Percentiles rank a stretch among this genome's conserved stretches.
These are phyloP conservation scores for Colletotrichum sp. DNA, from an alignment of 2,329 filamentous ascomycete genomes.

Conservation along the genomic window DNA sequence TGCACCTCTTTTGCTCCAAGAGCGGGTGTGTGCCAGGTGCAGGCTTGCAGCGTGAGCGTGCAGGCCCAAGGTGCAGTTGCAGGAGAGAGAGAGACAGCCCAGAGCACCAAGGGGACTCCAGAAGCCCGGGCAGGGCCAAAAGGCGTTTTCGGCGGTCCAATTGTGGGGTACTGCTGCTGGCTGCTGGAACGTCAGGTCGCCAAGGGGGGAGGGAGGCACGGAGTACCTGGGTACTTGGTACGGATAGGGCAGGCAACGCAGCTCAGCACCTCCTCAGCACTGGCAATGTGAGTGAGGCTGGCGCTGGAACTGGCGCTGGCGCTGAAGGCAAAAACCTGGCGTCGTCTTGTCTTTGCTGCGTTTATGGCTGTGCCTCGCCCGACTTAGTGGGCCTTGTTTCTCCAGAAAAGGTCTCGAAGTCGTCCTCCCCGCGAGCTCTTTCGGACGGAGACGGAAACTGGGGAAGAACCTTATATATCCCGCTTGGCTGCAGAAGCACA, in stretches of 20 bases:
- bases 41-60: background rate
- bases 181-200: background rate
- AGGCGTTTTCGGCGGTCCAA: slow-evolving; percentile 17
- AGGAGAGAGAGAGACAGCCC: background rate
- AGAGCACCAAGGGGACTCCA: background rate
- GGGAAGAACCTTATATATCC: background rate
- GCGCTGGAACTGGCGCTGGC: background rate
- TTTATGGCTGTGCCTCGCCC: background rate
- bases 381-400: background rate
- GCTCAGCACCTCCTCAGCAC: background rate
- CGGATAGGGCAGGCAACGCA: background rate
- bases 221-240: background rate
- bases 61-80: background rate
- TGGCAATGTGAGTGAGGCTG: background rate
- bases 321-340: background rate
- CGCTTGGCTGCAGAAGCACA: background rate
- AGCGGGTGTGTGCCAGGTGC: background rate
- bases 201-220: background rate
- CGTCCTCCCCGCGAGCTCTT: background rate
- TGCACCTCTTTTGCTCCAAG: background rate
- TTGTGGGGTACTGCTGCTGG: slow-evolving; percentile 10
- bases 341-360: background rate
- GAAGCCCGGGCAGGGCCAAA: background rate
- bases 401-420: background rate
- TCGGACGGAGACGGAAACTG: background rate